A percentile compares a stretch with the other conserved stretches of the same genome.
These are phyloP conservation scores for Rhynchospora pubera DNA, from an alignment of 176 grass and related monocot species.

Conservation along the genomic window DNA sequence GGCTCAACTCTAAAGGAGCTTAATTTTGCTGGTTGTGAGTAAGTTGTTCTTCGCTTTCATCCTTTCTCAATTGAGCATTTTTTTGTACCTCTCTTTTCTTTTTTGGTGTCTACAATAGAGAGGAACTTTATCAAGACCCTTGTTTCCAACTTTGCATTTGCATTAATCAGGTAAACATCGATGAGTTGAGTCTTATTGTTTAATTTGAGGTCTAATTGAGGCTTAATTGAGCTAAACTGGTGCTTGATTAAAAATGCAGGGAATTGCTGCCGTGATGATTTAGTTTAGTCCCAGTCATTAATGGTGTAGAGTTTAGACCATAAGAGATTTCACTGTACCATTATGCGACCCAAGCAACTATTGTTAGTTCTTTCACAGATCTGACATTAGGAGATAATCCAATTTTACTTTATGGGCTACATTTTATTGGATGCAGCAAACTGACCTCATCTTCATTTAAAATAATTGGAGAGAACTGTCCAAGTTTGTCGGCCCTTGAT, in stretches of 20 bases:
- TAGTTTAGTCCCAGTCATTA: neutral
- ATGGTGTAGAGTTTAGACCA: neutral
- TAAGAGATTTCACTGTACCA: neutral
- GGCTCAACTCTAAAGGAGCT: slow-evolving; percentile 66
- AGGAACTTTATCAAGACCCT: neutral
- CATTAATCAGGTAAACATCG: neutral
- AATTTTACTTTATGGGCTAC: neutral
- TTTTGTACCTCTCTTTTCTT: neutral
- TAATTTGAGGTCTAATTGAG: no score
- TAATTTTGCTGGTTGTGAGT: slow-evolving; percentile 70
- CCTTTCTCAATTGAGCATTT: neutral
- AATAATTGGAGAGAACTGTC: slow-evolving; percentile 38
- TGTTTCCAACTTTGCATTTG: neutral
- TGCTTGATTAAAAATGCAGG: neutral
- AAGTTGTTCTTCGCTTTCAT: slow-evolving; percentile 32
- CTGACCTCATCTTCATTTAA: slow-evolving; percentile 72
- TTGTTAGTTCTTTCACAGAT: neutral
- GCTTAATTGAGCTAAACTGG: neutral
- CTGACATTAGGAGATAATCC: neutral
- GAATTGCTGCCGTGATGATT: neutral
- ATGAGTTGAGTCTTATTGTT: no score
- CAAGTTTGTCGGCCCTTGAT: neutral
- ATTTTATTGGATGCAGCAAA: slow-evolving; percentile 43
- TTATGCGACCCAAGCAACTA: neutral
- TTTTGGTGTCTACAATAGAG: neutral